Evolutionary conservation across 1,284 basidiomycete species (phyloP), one percentile per base, ranked within the genome.

Genomic region (Stygiomarasmius scandens): DNA sequence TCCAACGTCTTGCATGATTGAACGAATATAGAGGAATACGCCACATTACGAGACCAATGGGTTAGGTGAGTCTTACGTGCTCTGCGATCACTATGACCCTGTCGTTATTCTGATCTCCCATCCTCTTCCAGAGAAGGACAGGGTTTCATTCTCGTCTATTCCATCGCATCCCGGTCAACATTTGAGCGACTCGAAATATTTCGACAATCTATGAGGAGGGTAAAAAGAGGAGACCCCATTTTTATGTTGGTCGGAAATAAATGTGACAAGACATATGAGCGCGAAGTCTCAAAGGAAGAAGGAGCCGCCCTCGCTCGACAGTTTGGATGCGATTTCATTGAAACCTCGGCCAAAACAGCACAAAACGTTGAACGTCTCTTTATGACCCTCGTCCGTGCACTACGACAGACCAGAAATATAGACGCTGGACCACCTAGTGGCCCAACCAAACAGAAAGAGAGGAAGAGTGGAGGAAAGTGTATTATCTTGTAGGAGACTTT

Each of bases 81-180:
- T 23, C 51, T 49, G 38, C 43, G 24, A 38, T 23, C 14, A 38
- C 34, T 19, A 44, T 57, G 36, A 56, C 57, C 53, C 53, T 49
- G n/a, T n/a, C 38, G 11, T 47, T 50, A 43, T 54, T 34, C 58
- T 32, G 6, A 32, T 32, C 29, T 58, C 46, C 60, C 61, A 46
- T 34, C 62, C 55, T 59, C 29, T 32, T 32, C 36, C 77, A 95
- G 96, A 52, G 97, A 98, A 73, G 96, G 97, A 61, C 95, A 99
- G 78, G 97, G 96, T 10, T 99, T 99, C 77, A 90, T 99, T 63
- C 86, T 99, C 58, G 97, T 99, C 58, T 99, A 99, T 78, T 97
- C 95, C 53, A 98, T 99, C 72, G 94, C 95, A 54, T 96, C 95
- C 47, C 86, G 95, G 69, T 88, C 89, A 66, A 96, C 95, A 24